Evolutionary conservation across 768 basidiomycete species (phyloP), one percentile per base, ranked within the genome.

Genomic region (Pleurotus salmoneostramineus): DNA sequence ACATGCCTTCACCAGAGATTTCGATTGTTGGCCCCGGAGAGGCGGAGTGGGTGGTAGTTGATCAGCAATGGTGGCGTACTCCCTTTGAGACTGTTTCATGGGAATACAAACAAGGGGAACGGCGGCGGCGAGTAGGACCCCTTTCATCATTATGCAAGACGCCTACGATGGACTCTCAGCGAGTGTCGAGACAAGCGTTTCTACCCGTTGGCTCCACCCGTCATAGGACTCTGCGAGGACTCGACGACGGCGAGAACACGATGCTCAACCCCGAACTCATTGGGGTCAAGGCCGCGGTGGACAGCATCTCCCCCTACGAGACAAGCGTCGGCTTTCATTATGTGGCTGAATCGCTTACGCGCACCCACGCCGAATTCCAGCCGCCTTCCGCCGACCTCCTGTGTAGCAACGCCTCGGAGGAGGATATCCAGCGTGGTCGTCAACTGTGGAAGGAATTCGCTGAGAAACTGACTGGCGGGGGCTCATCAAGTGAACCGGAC

Each of bases 31-130:
- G 52, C 52, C 62, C 63, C 52, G 70, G 66, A 61, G 74, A 74
- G 58, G 68, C 72, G 50, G 75, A 70, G 58, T 77, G 78, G 77
- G 71, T 77, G 63, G 67, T 73, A 61, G 64, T 78, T 51, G 60
- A 69, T 6, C 49, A 60, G 52, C 65, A 75, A 61, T 73, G 75
- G 75, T 77, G 77, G 77, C 68, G 66, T 58, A 78, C 73, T 35
- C 64, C 72, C 50, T 76, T 71, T 62, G 65, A 61, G 58, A 65
- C 69, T 15, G 72, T 77, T 32, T 74, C 74, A 14, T 80, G 78
- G 79, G 64, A 73, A 42, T 77, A 73, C 61, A 34, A 61, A 7
- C 50, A 61, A 33, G 60, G 60, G 56, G 62, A 44, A 14, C 33
- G 8, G 10, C 33, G 48, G 46, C 49, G 51, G 17, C 32, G 17